Percentiles rank a stretch among this genome's conserved stretches.
Conservation (phyloP, 1,284 basidiomycete genomes). For the Fomes fomentarius region DNA sequence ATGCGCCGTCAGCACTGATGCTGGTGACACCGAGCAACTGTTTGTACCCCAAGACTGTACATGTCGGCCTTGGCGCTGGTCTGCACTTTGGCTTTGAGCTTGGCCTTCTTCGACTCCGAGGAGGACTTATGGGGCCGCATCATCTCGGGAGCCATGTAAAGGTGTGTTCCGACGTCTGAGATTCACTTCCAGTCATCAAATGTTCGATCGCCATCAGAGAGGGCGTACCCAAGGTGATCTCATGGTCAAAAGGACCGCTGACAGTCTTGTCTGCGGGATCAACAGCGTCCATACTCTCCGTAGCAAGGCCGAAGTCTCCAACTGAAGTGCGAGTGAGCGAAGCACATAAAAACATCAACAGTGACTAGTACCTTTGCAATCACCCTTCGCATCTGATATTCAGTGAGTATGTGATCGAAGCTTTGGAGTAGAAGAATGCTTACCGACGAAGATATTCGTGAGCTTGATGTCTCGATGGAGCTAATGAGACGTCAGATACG, state of each 20-base stretch:
- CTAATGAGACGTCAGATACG: slow-evolving; percentile 36
- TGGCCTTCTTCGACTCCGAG: slow-evolving; percentile 25
- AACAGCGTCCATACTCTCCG: slow-evolving; percentile 77
- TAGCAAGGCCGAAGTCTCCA: slow-evolving; percentile 93
- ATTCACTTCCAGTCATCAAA: slow-evolving; percentile 4
- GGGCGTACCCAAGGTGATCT: slow-evolving; percentile 72
- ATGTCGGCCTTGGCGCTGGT: slow-evolving; percentile 91
- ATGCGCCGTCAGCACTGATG: background rate
- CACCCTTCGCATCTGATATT: slow-evolving; percentile 80
- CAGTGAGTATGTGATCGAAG: background rate
- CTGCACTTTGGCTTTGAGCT: slow-evolving; percentile 59
- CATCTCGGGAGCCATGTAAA: slow-evolving; percentile 94
- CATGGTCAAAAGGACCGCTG: slow-evolving; percentile 47
- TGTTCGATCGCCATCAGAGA: background rate
- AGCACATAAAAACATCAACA: background rate
- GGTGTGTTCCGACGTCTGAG: slow-evolving; percentile 85
- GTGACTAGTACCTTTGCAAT: slow-evolving; percentile 76
- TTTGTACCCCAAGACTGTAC: slow-evolving; percentile 91
- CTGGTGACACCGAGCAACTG: no score
- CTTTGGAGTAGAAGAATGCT: no score
- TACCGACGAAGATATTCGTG: slow-evolving; percentile 90
- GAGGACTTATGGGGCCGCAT: background rate
- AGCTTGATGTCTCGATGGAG: slow-evolving; percentile 93
- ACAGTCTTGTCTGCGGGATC: slow-evolving; percentile 62
- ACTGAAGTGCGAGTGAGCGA: slow-evolving; percentile 43